Conservation (phyloP, 2,329 filamentous ascomycete genomes). For the Beauveria scarabaeidicola region DNA sequence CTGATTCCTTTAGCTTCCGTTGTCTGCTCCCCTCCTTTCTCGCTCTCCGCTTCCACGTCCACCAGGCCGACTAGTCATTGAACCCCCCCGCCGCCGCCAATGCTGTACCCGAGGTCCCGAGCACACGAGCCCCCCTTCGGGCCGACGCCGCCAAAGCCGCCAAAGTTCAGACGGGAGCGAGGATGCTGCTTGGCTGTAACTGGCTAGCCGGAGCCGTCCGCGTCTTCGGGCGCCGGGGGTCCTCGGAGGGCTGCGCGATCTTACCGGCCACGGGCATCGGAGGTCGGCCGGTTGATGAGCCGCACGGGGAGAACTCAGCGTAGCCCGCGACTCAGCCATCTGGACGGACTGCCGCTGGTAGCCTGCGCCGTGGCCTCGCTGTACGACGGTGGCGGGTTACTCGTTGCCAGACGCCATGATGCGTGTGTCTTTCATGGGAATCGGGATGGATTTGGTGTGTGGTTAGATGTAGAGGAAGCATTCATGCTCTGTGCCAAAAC, state of each 20-base stretch:
- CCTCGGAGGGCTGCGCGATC: neutral
- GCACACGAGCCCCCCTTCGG: neutral
- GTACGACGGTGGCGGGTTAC: neutral
- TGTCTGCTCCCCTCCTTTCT: neutral
- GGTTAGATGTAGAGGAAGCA: neutral
- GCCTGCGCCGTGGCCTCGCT: neutral
- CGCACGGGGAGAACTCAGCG: neutral
- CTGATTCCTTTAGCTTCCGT: neutral
- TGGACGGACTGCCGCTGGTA: neutral
- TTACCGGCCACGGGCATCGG: neutral
- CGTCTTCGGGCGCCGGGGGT: neutral
- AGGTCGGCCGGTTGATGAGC: neutral
- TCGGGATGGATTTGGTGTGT: too few relatives aligned
- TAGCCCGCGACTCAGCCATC: conserved; percentile 4
- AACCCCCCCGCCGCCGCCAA: neutral
- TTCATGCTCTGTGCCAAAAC: neutral
- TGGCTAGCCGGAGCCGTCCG: neutral
- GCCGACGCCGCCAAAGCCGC: neutral
- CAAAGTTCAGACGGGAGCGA: neutral
- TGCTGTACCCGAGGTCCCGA: conserved; percentile 1
- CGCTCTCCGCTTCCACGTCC: neutral
- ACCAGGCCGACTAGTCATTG: conserved; percentile 1
- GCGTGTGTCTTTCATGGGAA: neutral
- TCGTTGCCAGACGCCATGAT: neutral
- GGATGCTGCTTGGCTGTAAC: neutral